phyloP scores from a whole-genome alignment of 495 filamentous ascomycete genomes.

The Clohesyomyces aquaticus region DNA sequence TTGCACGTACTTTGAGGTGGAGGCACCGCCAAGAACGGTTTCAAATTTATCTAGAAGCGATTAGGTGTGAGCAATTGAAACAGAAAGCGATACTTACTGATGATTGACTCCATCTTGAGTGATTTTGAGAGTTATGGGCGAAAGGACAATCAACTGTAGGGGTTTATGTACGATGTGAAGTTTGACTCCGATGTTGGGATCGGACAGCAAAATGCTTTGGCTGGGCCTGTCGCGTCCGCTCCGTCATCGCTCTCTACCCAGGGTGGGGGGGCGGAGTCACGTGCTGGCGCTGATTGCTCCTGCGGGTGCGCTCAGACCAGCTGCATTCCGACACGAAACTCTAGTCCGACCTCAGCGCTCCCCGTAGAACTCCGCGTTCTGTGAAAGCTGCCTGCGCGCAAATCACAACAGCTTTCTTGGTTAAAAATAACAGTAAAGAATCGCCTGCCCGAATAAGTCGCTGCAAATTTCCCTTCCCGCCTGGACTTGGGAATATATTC shows the following conservation, averaged over 20 bases:
- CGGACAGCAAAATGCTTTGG: conserved; percentile 19
- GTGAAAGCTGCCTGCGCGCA: not conserved
- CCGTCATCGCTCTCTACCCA: conserved; percentile 13
- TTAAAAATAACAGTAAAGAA: too few relatives aligned
- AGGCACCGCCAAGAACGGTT: conserved; percentile 11
- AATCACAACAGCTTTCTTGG: not conserved
- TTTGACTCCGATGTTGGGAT: conserved; percentile 21
- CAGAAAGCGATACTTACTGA: conserved; percentile 6
- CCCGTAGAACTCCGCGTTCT: not conserved
- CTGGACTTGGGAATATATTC: too few relatives aligned
- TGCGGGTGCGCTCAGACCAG: not conserved
- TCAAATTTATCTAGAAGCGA: conserved; percentile 22
- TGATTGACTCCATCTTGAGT: conserved; percentile 26
- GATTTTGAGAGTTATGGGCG: not conserved
- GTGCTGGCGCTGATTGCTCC: not conserved
- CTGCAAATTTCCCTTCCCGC: too few relatives aligned
- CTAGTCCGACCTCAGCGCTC: not conserved
- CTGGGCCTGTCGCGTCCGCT: conserved; percentile 13
- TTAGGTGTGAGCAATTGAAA: not conserved
- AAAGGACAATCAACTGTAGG: not conserved
- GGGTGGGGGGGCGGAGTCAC: not conserved
- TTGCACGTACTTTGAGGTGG: conserved; percentile 24
- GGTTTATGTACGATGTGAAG: conserved; percentile 9
- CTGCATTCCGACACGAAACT: not conserved
- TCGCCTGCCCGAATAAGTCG: too few relatives aligned